Evolutionary conservation across 1,284 basidiomycete species (phyloP).

Genomic region (Thecaphora frezii): DNA sequence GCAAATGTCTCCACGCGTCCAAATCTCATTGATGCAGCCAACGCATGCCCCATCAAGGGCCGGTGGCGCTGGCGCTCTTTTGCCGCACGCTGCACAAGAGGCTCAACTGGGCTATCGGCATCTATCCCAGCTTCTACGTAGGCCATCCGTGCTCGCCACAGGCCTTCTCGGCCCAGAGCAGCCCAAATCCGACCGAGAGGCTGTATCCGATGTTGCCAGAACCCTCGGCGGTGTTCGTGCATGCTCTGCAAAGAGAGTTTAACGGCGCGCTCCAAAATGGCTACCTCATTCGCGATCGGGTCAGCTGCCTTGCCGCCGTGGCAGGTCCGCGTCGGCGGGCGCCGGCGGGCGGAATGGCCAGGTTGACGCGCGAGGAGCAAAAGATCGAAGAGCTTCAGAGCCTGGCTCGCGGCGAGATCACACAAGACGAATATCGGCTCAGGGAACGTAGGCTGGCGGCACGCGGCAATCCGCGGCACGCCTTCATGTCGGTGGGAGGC

Average conservation of each 20-base stretch:
- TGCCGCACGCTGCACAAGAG: not conserved
- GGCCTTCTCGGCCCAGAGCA: too few relatives aligned
- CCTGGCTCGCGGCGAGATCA: not conserved
- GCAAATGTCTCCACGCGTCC: too few relatives aligned
- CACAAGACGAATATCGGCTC: not conserved
- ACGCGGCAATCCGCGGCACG: slow-evolving; percentile 1
- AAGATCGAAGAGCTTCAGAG: not conserved
- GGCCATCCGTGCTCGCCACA: too few relatives aligned
- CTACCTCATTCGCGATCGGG: not conserved
- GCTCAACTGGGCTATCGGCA: too few relatives aligned
- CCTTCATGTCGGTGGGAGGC: slow-evolving; percentile 14
- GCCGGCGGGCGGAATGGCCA: not conserved
- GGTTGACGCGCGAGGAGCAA: not conserved
- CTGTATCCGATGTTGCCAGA: too few relatives aligned
- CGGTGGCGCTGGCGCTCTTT: not conserved
- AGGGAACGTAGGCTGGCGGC: not conserved
- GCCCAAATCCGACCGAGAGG: too few relatives aligned
- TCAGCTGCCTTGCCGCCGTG: not conserved
- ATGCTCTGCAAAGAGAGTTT: not conserved
- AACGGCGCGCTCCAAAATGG: not conserved
- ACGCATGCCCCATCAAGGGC: not conserved
- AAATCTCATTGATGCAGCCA: not conserved
- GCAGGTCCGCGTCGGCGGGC: not conserved
- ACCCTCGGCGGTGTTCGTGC: too few relatives aligned
- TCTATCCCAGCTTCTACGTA: too few relatives aligned